These are phyloP conservation scores for Hydrangea macrophylla DNA, from an alignment of 148 eudicot species.

Conservation along the genomic window DNA sequence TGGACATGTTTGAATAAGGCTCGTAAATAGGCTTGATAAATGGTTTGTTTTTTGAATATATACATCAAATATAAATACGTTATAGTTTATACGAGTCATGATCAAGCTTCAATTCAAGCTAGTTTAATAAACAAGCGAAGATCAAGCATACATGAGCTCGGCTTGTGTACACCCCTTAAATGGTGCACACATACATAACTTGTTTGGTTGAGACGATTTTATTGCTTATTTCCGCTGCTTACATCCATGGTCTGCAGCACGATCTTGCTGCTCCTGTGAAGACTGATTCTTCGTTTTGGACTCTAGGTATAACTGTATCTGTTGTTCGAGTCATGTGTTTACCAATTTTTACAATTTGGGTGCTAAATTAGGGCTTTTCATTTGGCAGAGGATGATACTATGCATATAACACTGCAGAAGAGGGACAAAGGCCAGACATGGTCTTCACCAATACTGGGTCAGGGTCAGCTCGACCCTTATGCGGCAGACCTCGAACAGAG, in stretches of 20 bases:
- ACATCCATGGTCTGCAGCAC: conserved; percentile 37
- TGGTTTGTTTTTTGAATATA: no score
- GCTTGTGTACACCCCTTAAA: no score
- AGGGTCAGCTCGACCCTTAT: conserved; percentile 86
- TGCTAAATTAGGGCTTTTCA: background rate
- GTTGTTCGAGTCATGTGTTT: background rate
- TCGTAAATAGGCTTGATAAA: no score
- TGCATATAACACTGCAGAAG: conserved; percentile 93
- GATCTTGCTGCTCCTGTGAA: conserved; percentile 70
- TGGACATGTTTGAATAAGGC: no score
- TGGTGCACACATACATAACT: no score
- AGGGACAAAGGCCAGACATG: conserved; percentile 95
- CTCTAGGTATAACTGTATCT: conserved; percentile 53
- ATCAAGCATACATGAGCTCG: no score
- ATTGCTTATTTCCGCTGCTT: background rate
- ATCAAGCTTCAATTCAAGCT: no score
- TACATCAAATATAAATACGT: no score
- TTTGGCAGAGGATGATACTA: conserved; percentile 72
- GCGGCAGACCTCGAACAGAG: conserved; percentile 80
- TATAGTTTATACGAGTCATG: no score
- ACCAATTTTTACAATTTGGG: background rate
- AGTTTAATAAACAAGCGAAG: no score
- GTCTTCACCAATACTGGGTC: conserved; percentile 85
- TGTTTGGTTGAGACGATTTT: background rate
- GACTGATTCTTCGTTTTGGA: conserved; percentile 90